Percentiles rank a stretch among this genome's conserved stretches.
phyloP scores from a whole-genome alignment of 2,329 filamentous ascomycete species.

The Colletotrichum melonis region DNA sequence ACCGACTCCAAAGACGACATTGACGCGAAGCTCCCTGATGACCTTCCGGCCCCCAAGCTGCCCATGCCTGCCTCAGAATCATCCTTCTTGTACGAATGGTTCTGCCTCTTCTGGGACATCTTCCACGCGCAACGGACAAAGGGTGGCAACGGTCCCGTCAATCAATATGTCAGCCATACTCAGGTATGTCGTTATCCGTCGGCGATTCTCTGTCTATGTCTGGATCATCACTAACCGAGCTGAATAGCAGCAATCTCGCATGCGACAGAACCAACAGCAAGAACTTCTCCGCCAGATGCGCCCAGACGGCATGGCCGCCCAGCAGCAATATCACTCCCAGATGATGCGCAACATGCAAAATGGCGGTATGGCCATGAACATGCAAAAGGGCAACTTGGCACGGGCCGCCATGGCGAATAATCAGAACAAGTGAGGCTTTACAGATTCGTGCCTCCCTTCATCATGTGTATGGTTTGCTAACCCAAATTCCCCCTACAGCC shows the following conservation, averaged over 20 bases:
- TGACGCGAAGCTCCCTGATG: slow-evolving; percentile 79
- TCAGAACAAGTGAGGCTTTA: slow-evolving; percentile 72
- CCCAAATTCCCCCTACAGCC: slow-evolving; percentile 53
- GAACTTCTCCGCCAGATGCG: slow-evolving; percentile 81
- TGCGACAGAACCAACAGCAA: slow-evolving; percentile 82
- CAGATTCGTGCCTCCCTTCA: background rate
- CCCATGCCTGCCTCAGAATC: slow-evolving; percentile 74
- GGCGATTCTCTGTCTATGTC: background rate
- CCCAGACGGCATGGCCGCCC: slow-evolving; percentile 62
- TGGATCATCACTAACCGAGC: slow-evolving; percentile 31
- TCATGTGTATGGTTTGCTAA: slow-evolving; percentile 26
- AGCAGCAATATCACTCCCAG: slow-evolving; percentile 67
- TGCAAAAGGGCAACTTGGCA: slow-evolving; percentile 72
- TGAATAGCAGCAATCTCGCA: slow-evolving; percentile 71
- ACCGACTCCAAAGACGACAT: slow-evolving; percentile 84
- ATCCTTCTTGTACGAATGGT: slow-evolving; percentile 97
- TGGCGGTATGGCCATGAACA: slow-evolving; percentile 67
- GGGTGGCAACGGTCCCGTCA: slow-evolving; percentile 71
- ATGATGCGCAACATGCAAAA: slow-evolving; percentile 78
- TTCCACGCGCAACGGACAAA: slow-evolving; percentile 84
- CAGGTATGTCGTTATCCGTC: slow-evolving; percentile 69
- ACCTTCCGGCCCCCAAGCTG: slow-evolving; percentile 81
- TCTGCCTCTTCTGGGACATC: slow-evolving; percentile 97
- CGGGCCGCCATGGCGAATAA: slow-evolving; percentile 85
- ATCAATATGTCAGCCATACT: slow-evolving; percentile 83